phyloP scores from a whole-genome alignment of 2,329 filamentous ascomycete genomes.

The Rachicladosporium sp. region DNA sequence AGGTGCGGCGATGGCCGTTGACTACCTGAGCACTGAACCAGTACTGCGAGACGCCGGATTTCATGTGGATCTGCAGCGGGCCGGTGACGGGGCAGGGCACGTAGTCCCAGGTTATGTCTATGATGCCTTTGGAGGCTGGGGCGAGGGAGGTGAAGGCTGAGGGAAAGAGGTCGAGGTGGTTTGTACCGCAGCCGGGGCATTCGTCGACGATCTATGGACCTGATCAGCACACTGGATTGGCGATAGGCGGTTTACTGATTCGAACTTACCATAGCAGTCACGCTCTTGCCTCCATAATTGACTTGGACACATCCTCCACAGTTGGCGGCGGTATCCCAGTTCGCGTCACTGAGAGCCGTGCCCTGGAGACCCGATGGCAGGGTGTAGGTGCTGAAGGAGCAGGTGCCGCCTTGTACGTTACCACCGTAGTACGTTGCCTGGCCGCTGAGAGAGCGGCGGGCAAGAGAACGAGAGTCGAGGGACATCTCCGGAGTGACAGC shows the following conservation, averaged over 20 bases:
- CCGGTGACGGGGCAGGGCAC: slow-evolving; percentile 40
- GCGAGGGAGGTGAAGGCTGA: slow-evolving; percentile 39
- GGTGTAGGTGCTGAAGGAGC: slow-evolving; percentile 51
- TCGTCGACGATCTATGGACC: slow-evolving; percentile 39
- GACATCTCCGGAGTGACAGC: slow-evolving; percentile 7
- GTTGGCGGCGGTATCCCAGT: slow-evolving; percentile 43
- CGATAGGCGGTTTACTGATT: no score
- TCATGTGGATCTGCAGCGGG: slow-evolving; percentile 41
- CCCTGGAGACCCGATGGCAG: slow-evolving; percentile 48
- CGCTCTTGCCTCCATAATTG: slow-evolving; percentile 37
- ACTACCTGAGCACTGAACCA: slow-evolving; percentile 54
- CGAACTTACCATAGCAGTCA: slow-evolving; percentile 57
- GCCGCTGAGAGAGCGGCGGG: slow-evolving; percentile 14
- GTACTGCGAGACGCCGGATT: slow-evolving; percentile 38
- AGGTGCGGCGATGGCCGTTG: slow-evolving; percentile 47
- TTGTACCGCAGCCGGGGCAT: slow-evolving; percentile 42
- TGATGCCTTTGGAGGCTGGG: slow-evolving; percentile 33
- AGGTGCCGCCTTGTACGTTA: slow-evolving; percentile 44
- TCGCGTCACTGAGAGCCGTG: slow-evolving; percentile 47
- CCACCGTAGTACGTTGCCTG: slow-evolving; percentile 17
- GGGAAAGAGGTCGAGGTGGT: slow-evolving; percentile 45
- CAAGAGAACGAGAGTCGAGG: slow-evolving; percentile 7
- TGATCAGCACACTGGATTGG: no score
- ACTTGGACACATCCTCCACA: slow-evolving; percentile 53
- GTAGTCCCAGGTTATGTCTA: slow-evolving; percentile 38